phyloP scores from a whole-genome alignment of 2,329 filamentous ascomycete genomes.

The Curvularia sp. region DNA sequence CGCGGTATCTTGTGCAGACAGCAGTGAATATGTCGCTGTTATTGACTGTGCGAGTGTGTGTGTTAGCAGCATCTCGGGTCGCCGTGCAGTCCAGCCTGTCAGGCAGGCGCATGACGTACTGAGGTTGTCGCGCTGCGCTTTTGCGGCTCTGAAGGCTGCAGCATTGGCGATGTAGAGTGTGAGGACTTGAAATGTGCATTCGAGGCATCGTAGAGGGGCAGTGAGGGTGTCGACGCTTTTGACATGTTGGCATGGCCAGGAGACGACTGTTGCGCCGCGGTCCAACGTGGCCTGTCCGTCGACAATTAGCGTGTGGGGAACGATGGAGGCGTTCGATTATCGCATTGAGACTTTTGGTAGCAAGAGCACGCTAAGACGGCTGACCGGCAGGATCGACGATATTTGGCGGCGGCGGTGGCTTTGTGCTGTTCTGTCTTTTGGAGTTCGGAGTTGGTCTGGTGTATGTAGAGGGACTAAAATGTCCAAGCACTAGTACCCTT shows the following conservation, averaged over 20 bases:
- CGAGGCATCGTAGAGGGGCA: constrained; percentile 64
- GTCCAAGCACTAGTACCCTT: constrained; percentile 31
- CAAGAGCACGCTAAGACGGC: constrained; percentile 10
- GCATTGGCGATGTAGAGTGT: constrained; percentile 40
- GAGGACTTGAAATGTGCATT: constrained; percentile 38
- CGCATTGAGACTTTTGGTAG: constrained; percentile 30
- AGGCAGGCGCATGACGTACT: constrained; percentile 30
- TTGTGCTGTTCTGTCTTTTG: constrained; percentile 21
- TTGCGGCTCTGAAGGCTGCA: constrained; percentile 39
- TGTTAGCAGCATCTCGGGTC: constrained; percentile 26
- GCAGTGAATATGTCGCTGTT: constrained; percentile 64
- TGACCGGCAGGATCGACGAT: constrained; percentile 1
- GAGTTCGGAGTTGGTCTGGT: constrained; percentile 17
- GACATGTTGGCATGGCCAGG: constrained; percentile 67
- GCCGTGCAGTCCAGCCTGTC: background rate
- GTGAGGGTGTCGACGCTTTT: constrained; percentile 64
- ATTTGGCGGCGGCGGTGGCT: constrained; percentile 9
- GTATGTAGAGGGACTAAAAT: constrained; percentile 23
- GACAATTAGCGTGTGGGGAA: constrained; percentile 15
- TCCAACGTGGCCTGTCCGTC: constrained; percentile 42
- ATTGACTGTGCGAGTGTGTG: constrained; percentile 43
- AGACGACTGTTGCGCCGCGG: constrained; percentile 39
- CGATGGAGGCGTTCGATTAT: constrained; percentile 23
- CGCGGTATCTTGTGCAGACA: constrained; percentile 81
- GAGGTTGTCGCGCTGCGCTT: constrained; percentile 41